Base-by-base conservation (phyloP, 108 stramenopile genomes). In the Pseudonitzschia multiseries region DNA sequence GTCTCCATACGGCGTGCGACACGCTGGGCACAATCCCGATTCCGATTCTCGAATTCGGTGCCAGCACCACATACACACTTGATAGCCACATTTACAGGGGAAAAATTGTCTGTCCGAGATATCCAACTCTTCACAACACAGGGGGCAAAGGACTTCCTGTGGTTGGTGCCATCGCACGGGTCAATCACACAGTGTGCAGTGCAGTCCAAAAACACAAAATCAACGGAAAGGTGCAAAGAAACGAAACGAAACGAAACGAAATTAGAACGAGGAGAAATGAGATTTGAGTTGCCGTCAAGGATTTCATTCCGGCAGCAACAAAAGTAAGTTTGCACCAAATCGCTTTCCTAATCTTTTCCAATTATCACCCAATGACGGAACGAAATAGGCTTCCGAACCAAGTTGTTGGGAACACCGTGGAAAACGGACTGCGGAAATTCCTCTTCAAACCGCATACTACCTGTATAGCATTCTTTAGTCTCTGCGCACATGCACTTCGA, bases 31-130 rank as follows among this genome's bases (percentile, higher is more conserved):
- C 31, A 97, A 83, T 14, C 94, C 94, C 36, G 94, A 96, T 76
- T 97, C 91, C 54, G 95, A 92, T 74, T 98, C 97, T 69, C 93
- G 90, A 72, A 99, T 99, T 59, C 95, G 91, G 70, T 99, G 97
- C 98, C 98, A 98, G 82, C 98, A 99, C 97, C 96, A 99, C 97
- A 98, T 98, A 85, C 98, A 99, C 24, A 99, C 95, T 84, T 96
- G 93, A 75, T 98, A 99, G 64, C 97, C 98, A 72, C 98, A 98
- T 82, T 96, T 97, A 78, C 98, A 99, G 17, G 98, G 98, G 81
- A 95, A 91, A 81, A 99, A 99, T 73, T 96, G 92, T 68, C 84
- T 84, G 87, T 99, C 98, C 33, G 96, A 92, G 32, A 98, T 81
- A 81, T 99, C 98, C 72, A 99, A 85, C 42, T 97, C 94, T 81